Base-by-base conservation (phyloP, 257 asterid species). In the Solanum stenotomum region DNA sequence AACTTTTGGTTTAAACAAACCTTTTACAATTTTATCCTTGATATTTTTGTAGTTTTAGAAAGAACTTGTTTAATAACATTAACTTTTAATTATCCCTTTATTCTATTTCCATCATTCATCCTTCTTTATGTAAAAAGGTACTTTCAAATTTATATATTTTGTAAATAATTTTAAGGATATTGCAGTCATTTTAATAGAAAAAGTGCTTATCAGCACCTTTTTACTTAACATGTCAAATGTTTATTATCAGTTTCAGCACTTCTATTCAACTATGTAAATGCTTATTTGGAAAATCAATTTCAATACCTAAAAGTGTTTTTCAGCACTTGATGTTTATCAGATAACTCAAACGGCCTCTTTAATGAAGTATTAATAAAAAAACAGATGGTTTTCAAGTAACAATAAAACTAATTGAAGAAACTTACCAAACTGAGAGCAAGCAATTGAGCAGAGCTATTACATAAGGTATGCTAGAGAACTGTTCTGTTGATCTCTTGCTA, bases 381-480 rank as follows among this genome's bases (percentile, higher is more conserved):
- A 29, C 38, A 70, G 40, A 31, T 10, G 83, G 12, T 38, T 38
- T 37, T 76, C 83, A 37, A 76, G 83, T 37, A 37, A 76, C 56
- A 22, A 37, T 37, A 38, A 31, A 37, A 31, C 61, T 38, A 77
- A 40, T n/a, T 42, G 61, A 84, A 65, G 37, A 65, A 82, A 63
- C 85, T 23, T 90, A 93, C 96, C 96, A 94, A 63, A 94, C 79
- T 14, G 94, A 85, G 12, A 94, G 94, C 91, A 94, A 87, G 88
- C 95, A 94, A 75, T 91, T 93, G 91, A 94, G 94, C 84, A 94
- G 86, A 34, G 93, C 87, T 93, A 94, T 91, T 85, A 94, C 92
- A 83, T 94, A 94, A 6, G 96, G 95, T 10, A 93, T 87, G 87
- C 95, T 92, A 35, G 96, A 92, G 89, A 94, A 94, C 78, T 94